phyloP scores from a whole-genome alignment of 495 filamentous ascomycete genomes.

The Penicillium ucsense region DNA sequence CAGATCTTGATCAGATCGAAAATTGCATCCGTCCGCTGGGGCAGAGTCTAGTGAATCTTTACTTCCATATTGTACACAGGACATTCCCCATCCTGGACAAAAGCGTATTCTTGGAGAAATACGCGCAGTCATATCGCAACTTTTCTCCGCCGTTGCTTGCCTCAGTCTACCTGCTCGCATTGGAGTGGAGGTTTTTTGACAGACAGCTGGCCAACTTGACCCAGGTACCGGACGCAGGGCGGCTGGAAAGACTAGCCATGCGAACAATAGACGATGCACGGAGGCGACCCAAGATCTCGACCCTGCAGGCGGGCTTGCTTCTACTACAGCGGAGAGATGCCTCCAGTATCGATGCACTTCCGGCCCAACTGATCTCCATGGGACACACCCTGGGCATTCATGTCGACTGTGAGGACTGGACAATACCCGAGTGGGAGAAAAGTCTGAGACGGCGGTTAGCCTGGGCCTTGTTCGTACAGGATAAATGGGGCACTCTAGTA shows the following conservation, averaged over 20 bases:
- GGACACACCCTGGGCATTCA: constrained; percentile 77
- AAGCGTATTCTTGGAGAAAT: constrained; percentile 65
- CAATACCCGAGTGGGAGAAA: constrained; percentile 72
- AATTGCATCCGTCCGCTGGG: neutral
- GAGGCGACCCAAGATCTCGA: constrained; percentile 70
- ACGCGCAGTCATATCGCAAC: constrained; percentile 58
- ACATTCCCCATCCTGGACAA: constrained; percentile 71
- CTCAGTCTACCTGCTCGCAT: constrained; percentile 72
- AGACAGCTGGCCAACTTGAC: constrained; percentile 43
- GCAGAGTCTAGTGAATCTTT: constrained; percentile 56
- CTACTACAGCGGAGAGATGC: constrained; percentile 52
- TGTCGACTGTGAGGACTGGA: constrained; percentile 70
- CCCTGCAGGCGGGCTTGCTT: constrained; percentile 69
- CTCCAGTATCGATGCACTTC: constrained; percentile 2
- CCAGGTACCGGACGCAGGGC: neutral
- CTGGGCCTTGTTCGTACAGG: constrained; percentile 82
- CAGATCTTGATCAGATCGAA: neutral
- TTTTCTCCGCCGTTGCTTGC: constrained; percentile 71
- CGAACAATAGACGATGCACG: neutral
- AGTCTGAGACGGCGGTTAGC: constrained; percentile 70
- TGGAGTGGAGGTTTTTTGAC: constrained; percentile 76
- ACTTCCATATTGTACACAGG: constrained; percentile 71
- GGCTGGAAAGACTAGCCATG: neutral
- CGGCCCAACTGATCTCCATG: constrained; percentile 50
- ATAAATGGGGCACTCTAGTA: constrained; percentile 79